phyloP scores from a whole-genome alignment of 1,139 yeast species.

The Scheffersomyces segobiensis region DNA sequence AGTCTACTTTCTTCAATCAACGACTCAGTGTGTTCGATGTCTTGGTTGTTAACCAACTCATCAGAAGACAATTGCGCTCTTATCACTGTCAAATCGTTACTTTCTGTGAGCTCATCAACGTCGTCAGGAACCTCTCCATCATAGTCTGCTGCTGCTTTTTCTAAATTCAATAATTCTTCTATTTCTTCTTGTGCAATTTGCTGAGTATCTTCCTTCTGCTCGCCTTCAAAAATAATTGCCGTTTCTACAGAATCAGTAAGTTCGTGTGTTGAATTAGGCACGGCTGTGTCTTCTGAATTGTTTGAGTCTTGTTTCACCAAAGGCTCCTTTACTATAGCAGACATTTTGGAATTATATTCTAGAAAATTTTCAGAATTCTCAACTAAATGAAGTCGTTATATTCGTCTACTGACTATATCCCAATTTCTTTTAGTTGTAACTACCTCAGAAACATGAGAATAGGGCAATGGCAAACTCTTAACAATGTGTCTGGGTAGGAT shows the following conservation, averaged over 20 bases:
- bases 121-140: conserved; percentile 1
- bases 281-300: neutral
- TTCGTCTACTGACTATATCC: neutral
- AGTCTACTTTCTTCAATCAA: neutral
- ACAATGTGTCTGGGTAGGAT: neutral
- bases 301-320: neutral
- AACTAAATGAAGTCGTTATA: neutral
- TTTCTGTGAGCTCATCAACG: conserved; percentile 6
- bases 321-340: neutral
- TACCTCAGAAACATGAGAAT: neutral
- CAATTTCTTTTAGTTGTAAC: neutral
- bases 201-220: neutral
- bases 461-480: neutral
- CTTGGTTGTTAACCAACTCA: conserved; percentile 5
- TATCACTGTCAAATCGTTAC: conserved; percentile 6
- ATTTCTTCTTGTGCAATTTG: neutral
- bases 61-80: conserved; percentile 9
- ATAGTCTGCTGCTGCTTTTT: neutral
- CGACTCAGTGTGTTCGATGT: neutral
- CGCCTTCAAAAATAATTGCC: neutral
- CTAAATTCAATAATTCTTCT: neutral
- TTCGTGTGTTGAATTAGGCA: neutral
- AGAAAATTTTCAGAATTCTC: neutral
- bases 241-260: neutral
- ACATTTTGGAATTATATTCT: neutral